These are phyloP conservation scores for Aspergillus thermomutatus DNA, from an alignment of 2,329 filamentous ascomycete genomes.

Conservation along the genomic window DNA sequence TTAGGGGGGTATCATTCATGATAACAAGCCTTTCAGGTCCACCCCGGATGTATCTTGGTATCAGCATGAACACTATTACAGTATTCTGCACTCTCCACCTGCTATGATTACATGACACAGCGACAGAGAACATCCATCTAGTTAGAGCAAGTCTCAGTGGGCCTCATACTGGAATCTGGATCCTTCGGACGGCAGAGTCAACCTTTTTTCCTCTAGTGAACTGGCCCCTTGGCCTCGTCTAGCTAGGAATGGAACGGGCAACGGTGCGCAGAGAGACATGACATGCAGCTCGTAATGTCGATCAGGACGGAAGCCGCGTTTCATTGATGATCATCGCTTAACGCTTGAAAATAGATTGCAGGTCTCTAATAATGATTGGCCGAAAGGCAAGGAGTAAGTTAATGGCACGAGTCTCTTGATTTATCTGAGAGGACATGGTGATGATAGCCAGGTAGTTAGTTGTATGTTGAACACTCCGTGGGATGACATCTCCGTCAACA, in stretches of 20 bases:
- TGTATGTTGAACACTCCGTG: no score
- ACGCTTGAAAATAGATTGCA: background rate
- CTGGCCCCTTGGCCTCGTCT: background rate
- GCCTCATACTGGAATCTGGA: background rate
- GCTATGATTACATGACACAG: background rate
- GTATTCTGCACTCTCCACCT: background rate
- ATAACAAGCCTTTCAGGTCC: background rate
- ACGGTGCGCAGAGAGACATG: slow-evolving; percentile 4
- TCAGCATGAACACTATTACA: background rate
- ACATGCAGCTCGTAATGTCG: slow-evolving; percentile 13
- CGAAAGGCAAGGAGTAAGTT: background rate
- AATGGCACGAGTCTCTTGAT: background rate
- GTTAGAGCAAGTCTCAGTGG: background rate
- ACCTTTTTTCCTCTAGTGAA: background rate
- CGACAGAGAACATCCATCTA: background rate
- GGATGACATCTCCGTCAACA: no score
- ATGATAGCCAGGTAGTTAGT: no score
- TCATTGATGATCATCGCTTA: background rate
- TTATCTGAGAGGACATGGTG: no score
- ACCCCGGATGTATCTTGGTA: background rate
- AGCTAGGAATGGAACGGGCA: background rate
- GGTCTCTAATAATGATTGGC: background rate
- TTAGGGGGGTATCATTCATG: background rate
- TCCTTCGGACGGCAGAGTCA: background rate
- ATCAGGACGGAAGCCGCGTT: slow-evolving; percentile 7